A percentile compares a stretch with the other conserved stretches of the same genome.
Conservation (phyloP, 1,139 yeast species). For the Eremothecium coryli region DNA sequence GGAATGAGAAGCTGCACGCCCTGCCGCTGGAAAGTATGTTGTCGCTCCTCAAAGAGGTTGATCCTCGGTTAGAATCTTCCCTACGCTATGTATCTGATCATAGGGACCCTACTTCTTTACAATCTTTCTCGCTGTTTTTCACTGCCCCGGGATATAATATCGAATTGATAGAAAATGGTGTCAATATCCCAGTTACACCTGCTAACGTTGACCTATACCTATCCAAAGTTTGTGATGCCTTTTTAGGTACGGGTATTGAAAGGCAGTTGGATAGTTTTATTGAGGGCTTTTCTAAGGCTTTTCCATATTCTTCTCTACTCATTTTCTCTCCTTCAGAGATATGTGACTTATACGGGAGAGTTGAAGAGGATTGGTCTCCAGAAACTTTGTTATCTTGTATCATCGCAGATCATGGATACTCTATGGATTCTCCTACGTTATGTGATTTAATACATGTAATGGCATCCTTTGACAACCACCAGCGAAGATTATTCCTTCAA, state of each 20-base stretch:
- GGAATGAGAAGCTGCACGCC: constrained; percentile 5
- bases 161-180: constrained; percentile 52
- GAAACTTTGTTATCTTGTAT: constrained; percentile 52
- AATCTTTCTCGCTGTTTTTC: constrained; percentile 53
- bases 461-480: constrained; percentile 41
- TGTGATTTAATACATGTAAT: constrained; percentile 52
- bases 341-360: constrained; percentile 58
- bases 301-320: constrained; percentile 65
- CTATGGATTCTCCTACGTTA: constrained; percentile 58
- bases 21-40: constrained; percentile 30
- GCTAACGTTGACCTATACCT: constrained; percentile 54
- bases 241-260: constrained; percentile 55
- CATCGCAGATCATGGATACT: constrained; percentile 87
- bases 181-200: constrained; percentile 39
- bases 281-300: constrained; percentile 74
- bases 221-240: constrained; percentile 47
- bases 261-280: constrained; percentile 62
- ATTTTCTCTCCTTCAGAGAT: constrained; percentile 71
- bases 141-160: constrained; percentile 69
- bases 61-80: constrained; percentile 53
- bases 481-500: constrained; percentile 69
- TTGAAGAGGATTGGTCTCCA: constrained; percentile 80
- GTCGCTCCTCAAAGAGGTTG: constrained; percentile 44
- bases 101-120: constrained; percentile 25
- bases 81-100: constrained; percentile 44